Percentiles rank a stretch among this genome's conserved stretches.
These are phyloP conservation scores for Epithemia pelagica DNA, from an alignment of 108 stramenopile species.

Conservation along the genomic window DNA sequence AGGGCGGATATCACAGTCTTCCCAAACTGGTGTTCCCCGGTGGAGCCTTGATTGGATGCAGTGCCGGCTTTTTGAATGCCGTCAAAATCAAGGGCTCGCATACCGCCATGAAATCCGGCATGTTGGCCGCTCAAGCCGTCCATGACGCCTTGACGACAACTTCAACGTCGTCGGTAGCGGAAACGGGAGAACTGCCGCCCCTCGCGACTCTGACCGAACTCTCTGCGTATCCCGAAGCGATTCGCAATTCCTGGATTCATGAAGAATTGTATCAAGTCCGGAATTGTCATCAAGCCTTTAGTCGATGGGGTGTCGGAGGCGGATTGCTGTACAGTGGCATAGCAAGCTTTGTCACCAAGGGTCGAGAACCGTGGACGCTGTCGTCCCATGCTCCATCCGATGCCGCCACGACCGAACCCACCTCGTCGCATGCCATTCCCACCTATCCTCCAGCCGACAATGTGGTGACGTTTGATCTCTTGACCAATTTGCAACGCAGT, in stretches of 20 bases:
- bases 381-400: slow-evolving; percentile 38
- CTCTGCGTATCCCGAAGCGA: slow-evolving; percentile 39
- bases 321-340: slow-evolving; percentile 90
- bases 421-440: slow-evolving; percentile 57
- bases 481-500: slow-evolving; percentile 91
- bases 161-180: slow-evolving; percentile 58
- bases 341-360: slow-evolving; percentile 85
- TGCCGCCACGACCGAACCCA: slow-evolving; percentile 63
- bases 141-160: slow-evolving; percentile 72
- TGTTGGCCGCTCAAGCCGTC: slow-evolving; percentile 89
- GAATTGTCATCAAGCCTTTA: slow-evolving; percentile 95
- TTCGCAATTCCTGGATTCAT: slow-evolving; percentile 91
- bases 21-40: slow-evolving; percentile 97
- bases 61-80: slow-evolving; percentile 96
- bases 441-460: slow-evolving; percentile 95
- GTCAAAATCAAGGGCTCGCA: slow-evolving; percentile 99
- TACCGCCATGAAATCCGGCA: slow-evolving; percentile 95
- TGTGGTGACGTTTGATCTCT: slow-evolving; percentile 90
- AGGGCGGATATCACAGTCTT: slow-evolving; percentile 94
- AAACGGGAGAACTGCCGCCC: slow-evolving; percentile 45
- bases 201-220: slow-evolving; percentile 44
- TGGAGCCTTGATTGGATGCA: slow-evolving; percentile 89
- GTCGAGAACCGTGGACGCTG: slow-evolving; percentile 96
- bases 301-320: slow-evolving; percentile 81
- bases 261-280: slow-evolving; percentile 92